Conservation (phyloP, 495 filamentous ascomycete species). For the Penicillium coffeae region DNA sequence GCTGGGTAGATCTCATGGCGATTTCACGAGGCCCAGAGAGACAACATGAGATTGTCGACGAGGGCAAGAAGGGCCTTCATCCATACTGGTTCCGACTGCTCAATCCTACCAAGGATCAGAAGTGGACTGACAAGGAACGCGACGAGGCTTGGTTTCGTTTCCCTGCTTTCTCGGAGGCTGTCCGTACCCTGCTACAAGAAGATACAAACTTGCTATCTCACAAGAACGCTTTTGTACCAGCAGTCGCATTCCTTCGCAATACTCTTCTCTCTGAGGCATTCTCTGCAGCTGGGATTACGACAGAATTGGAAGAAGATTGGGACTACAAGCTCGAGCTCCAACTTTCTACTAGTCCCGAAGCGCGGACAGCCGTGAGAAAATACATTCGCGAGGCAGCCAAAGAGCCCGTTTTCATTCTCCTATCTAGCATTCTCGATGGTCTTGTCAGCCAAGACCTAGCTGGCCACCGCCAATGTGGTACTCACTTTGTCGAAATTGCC, state of each 20-base stretch:
- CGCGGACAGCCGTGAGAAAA: constrained; percentile 53
- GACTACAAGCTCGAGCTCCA: constrained; percentile 70
- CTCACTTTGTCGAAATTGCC: constrained; percentile 62
- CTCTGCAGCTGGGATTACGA: constrained; percentile 38
- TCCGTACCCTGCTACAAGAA: constrained; percentile 29
- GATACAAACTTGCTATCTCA: constrained; percentile 28
- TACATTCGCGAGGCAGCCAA: constrained; percentile 38
- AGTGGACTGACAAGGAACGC: constrained; percentile 16
- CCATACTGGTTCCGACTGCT: constrained; percentile 72
- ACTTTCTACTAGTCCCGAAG: constrained; percentile 59
- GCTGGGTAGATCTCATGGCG: constrained; percentile 86
- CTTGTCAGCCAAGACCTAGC: constrained; percentile 47
- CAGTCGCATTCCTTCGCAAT: constrained; percentile 66
- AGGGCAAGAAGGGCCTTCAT: constrained; percentile 83
- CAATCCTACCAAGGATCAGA: constrained; percentile 45
- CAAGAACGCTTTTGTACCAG: constrained; percentile 49
- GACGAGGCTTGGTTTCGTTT: constrained; percentile 38
- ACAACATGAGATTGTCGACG: constrained; percentile 79
- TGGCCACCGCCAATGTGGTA: constrained; percentile 51
- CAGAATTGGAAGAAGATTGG: constrained; percentile 77
- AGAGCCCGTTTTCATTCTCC: constrained; percentile 36
- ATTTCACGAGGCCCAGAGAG: constrained; percentile 57
- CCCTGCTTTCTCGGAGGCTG: constrained; percentile 41
- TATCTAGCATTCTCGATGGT: constrained; percentile 56
- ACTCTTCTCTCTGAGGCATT: constrained; percentile 73